Evolutionary conservation across 1,139 yeast genomes (phyloP).

Genomic region (Chernovozyma sophiae-reginae): DNA sequence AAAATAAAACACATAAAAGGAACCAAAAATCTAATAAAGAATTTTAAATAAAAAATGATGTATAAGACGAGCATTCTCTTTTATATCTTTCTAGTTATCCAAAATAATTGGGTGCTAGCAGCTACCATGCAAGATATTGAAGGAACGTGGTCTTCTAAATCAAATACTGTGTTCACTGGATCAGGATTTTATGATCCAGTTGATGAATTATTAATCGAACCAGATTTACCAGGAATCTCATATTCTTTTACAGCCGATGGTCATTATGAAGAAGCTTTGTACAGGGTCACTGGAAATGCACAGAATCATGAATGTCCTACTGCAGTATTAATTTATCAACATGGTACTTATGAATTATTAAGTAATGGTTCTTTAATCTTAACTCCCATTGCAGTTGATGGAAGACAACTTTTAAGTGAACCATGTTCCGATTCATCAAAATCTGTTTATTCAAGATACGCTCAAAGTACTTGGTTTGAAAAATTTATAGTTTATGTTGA

Average conservation of each 20-base stretch:
- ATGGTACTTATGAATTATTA: slow-evolving; percentile 68
- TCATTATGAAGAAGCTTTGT: slow-evolving; percentile 81
- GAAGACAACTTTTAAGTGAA: slow-evolving; percentile 83
- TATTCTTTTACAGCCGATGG: slow-evolving; percentile 93
- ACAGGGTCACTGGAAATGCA: slow-evolving; percentile 72
- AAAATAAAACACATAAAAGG: no score
- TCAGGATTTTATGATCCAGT: slow-evolving; percentile 96
- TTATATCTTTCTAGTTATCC: slow-evolving; percentile 1
- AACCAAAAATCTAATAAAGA: no score
- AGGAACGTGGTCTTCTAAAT: slow-evolving; percentile 97
- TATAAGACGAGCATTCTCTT: not conserved
- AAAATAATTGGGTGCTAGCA: slow-evolving; percentile 13
- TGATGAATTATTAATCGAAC: slow-evolving; percentile 89
- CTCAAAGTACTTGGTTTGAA: slow-evolving; percentile 59
- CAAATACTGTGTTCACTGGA: slow-evolving; percentile 93
- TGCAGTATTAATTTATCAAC: slow-evolving; percentile 83
- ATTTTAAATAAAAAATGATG: not conserved
- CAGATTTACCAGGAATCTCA: slow-evolving; percentile 90
- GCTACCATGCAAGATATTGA: slow-evolving; percentile 41
- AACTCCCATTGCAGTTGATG: slow-evolving; percentile 80
- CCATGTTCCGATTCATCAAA: slow-evolving; percentile 59
- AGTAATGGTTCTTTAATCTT: slow-evolving; percentile 66
- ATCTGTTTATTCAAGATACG: slow-evolving; percentile 68
- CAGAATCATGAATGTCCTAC: slow-evolving; percentile 74
- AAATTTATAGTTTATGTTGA: slow-evolving; percentile 62